Percentiles rank a stretch among this genome's conserved stretches.
These are phyloP conservation scores for Protomyces inouyei DNA, from an alignment of 1,139 yeast species.

Conservation along the genomic window DNA sequence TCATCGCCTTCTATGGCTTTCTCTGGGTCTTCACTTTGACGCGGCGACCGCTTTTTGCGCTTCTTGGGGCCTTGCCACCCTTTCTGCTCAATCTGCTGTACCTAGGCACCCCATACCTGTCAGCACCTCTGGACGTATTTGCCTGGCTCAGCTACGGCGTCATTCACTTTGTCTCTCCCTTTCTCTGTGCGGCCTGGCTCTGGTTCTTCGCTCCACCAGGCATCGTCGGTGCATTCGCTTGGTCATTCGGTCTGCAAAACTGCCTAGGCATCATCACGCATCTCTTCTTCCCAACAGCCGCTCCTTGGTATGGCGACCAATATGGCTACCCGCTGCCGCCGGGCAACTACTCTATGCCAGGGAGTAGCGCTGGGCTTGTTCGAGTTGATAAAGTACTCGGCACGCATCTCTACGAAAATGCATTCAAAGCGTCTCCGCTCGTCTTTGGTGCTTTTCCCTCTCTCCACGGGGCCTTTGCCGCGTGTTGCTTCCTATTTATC, in stretches of 20 bases:
- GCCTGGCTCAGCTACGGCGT: slow-evolving; percentile 97
- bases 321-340: slow-evolving; percentile 77
- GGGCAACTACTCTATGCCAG: slow-evolving; percentile 86
- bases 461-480: slow-evolving; percentile 67
- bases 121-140: slow-evolving; percentile 61
- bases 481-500: slow-evolving; percentile 50
- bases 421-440: slow-evolving; percentile 80
- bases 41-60: slow-evolving; percentile 8
- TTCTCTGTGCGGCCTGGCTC: slow-evolving; percentile 71
- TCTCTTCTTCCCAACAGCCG: slow-evolving; percentile 85
- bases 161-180: slow-evolving; percentile 83
- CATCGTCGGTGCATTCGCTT: slow-evolving; percentile 37
- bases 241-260: slow-evolving; percentile 95
- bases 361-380: slow-evolving; percentile 95
- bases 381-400: slow-evolving; percentile 80
- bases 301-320: slow-evolving; percentile 76
- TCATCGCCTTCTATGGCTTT: slow-evolving; percentile 16
- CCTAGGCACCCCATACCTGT: neutral
- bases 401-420: slow-evolving; percentile 74
- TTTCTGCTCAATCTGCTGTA: slow-evolving; percentile 12
- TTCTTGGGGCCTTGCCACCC: slow-evolving; percentile 18
- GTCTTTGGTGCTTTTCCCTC: slow-evolving; percentile 98
- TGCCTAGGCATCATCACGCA: slow-evolving; percentile 77
- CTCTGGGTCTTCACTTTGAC: slow-evolving; percentile 21
- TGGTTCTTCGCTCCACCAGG: slow-evolving; percentile 93